phyloP scores from a whole-genome alignment of 2,329 filamentous ascomycete genomes.

The Fusarium cicatricum region DNA sequence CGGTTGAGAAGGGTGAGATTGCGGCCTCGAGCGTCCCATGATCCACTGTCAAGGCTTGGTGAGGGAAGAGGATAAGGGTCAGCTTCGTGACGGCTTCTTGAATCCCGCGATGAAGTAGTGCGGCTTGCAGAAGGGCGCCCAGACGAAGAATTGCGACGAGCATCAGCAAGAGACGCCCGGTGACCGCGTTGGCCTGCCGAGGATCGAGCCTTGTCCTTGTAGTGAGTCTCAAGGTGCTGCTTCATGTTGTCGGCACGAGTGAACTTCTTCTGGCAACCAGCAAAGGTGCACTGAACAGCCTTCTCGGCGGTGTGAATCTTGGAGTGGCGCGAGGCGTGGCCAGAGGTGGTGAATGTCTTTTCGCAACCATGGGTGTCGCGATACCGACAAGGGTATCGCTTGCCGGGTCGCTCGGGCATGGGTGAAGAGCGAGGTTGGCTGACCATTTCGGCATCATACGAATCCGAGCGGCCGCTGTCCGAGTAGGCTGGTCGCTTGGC shows the following conservation, averaged over 20 bases:
- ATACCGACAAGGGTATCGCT: slow-evolving; percentile 78
- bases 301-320: slow-evolving; percentile 88
- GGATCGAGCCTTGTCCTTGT: slow-evolving; percentile 65
- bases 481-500: slow-evolving; percentile 54
- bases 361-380: slow-evolving; percentile 75
- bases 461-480: slow-evolving; percentile 55
- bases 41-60: slow-evolving; percentile 44
- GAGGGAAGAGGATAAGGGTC: slow-evolving; percentile 53
- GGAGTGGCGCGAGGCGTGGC: slow-evolving; percentile 84
- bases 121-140: slow-evolving; percentile 43
- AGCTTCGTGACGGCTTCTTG: slow-evolving; percentile 50
- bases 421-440: slow-evolving; percentile 51
- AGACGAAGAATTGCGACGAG: slow-evolving; percentile 46
- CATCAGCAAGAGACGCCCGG: slow-evolving; percentile 46
- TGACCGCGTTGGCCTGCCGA: slow-evolving; percentile 47
- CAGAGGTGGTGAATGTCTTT: slow-evolving; percentile 85
- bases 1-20: slow-evolving; percentile 56
- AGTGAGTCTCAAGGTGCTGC: slow-evolving; percentile 82
- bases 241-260: slow-evolving; percentile 89
- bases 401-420: slow-evolving; percentile 59
- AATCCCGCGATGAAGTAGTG: slow-evolving; percentile 39
- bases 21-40: slow-evolving; percentile 59
- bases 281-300: slow-evolving; percentile 72
- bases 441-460: slow-evolving; percentile 59
- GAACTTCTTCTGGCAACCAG: slow-evolving; percentile 80